These are phyloP conservation scores for Friedmanniomyces endolithicus DNA, from an alignment of 495 filamentous ascomycete genomes.

Conservation along the genomic window DNA sequence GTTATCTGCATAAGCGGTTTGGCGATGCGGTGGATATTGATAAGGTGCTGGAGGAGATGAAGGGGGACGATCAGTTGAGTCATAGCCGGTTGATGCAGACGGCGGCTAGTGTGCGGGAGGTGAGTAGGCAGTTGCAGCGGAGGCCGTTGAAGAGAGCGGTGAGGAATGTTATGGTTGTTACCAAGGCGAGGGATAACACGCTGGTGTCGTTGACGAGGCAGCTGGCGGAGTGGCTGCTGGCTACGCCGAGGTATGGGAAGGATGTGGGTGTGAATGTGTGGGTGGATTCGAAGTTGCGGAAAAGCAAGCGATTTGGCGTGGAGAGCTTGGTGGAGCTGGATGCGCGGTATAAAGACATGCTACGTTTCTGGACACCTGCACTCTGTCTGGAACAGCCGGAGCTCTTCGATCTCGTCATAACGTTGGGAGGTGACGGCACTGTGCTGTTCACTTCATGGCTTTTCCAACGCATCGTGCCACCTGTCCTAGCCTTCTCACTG, in stretches of 20 bases:
- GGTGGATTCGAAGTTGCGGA: constrained; percentile 79
- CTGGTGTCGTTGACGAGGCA: constrained; percentile 77
- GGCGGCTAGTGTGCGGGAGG: constrained; percentile 84
- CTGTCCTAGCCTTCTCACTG: constrained; percentile 76
- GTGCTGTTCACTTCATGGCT: constrained; percentile 88
- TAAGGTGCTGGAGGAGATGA: constrained; percentile 87
- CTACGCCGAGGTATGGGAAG: constrained; percentile 68
- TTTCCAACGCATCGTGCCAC: constrained; percentile 85
- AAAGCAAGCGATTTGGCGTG: constrained; percentile 77
- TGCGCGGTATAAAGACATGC: constrained; percentile 59
- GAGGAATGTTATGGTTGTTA: constrained; percentile 87
- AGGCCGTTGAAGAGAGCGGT: constrained; percentile 79
- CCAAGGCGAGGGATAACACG: constrained; percentile 85
- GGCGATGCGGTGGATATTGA: constrained; percentile 92
- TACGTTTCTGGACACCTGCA: constrained; percentile 88
- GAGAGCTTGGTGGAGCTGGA: constrained; percentile 57
- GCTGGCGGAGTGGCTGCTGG: constrained; percentile 72
- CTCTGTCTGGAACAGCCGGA: constrained; percentile 82
- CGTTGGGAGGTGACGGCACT: constrained; percentile 84
- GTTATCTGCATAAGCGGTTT: constrained; percentile 94
- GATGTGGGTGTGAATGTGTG: constrained; percentile 81
- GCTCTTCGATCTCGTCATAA: constrained; percentile 84
- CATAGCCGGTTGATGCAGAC: constrained; percentile 90
- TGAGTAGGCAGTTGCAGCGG: constrained; percentile 83
- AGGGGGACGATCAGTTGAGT: constrained; percentile 76